Evolutionary conservation across 768 basidiomycete genomes (phyloP).

Genomic region (Mrakia blollopis): DNA sequence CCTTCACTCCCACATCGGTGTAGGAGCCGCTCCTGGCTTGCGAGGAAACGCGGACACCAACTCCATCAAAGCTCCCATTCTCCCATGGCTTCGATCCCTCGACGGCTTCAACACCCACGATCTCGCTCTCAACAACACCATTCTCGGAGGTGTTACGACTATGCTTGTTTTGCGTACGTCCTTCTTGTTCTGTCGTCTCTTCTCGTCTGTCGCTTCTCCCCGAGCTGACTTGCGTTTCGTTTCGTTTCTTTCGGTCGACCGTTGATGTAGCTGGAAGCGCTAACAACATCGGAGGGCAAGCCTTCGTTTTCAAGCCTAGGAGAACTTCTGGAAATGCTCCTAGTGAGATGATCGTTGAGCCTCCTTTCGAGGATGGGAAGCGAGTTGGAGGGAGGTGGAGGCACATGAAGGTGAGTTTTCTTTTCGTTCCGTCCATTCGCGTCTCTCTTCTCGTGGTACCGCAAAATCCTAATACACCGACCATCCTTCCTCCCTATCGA

Average conservation of each 20-base stretch:
- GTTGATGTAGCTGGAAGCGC: neutral
- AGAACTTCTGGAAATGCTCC: slow-evolving; percentile 52
- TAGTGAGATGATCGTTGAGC: slow-evolving; percentile 51
- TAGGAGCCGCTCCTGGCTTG: slow-evolving; percentile 60
- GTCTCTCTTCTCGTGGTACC: neutral
- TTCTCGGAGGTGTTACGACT: slow-evolving; percentile 84
- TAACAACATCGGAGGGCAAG: slow-evolving; percentile 61
- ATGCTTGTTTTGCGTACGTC: slow-evolving; percentile 57
- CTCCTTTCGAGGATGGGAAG: slow-evolving; percentile 55
- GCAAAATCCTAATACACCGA: no score
- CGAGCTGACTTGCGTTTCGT: neutral
- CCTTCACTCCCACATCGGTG: slow-evolving; percentile 71
- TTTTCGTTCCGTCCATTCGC: neutral
- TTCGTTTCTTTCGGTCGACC: neutral
- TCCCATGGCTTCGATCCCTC: slow-evolving; percentile 27
- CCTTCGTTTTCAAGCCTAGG: slow-evolving; percentile 70
- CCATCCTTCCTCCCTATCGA: neutral
- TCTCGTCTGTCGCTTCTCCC: neutral
- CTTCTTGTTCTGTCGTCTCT: neutral
- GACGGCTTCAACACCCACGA: slow-evolving; percentile 31
- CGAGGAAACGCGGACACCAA: slow-evolving; percentile 38
- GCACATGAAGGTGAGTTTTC: slow-evolving; percentile 61
- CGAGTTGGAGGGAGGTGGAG: slow-evolving; percentile 47
- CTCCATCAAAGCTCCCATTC: slow-evolving; percentile 29
- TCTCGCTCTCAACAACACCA: slow-evolving; percentile 55